Base-by-base conservation (phyloP, 305 asterid genomes). In the Monarda citriodora region DNA sequence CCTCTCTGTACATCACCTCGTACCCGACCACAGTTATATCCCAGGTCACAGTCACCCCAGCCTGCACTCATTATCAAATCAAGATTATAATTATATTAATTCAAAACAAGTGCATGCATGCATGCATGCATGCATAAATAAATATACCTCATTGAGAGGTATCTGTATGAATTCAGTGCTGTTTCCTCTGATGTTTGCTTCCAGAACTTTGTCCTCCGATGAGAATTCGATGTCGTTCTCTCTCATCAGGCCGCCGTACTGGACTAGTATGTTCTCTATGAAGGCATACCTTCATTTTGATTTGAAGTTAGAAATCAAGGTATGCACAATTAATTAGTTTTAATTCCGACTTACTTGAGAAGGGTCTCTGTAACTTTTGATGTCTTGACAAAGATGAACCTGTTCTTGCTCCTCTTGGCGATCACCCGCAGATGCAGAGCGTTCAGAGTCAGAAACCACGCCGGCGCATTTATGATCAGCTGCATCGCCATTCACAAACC, bases 1-100 rank as follows among this genome's bases (percentile, higher is more conserved):
- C 99, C 64, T 91, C 99, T 68, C 65, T 77, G 83, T 80, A 93
- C 3, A 67, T 71, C 50, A 84, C 99, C 50, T 90, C 96, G 47
- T 58, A 67, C 40, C 96, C 97, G 36, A 79, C 79, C 34, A 93
- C 87, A 0, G 80, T 83, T 54, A 87, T 69, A 38, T 90, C 99
- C 99, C 99, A 93, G 0, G 78, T 84, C 53, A 87, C 55, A 0
- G 79, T 85, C 53, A 83, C 78, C 59, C 84, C 96, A 12, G 55
- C 86, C 97, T 23, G 26, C 26, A 23, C 26, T 23, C n/a, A n/a
- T n/a, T n/a, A n/a, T n/a, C n/a, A n/a, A n/a, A n/a, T n/a, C n/a
- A n/a, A n/a, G n/a, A n/a, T n/a, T n/a, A n/a, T n/a, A n/a, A n/a
- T n/a, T n/a, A n/a, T n/a, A n/a, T 23, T 23, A 23, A 23, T 2